Evolutionary conservation across 2,329 filamentous ascomycete species (phyloP).

Genomic region (Camillea tinctor): DNA sequence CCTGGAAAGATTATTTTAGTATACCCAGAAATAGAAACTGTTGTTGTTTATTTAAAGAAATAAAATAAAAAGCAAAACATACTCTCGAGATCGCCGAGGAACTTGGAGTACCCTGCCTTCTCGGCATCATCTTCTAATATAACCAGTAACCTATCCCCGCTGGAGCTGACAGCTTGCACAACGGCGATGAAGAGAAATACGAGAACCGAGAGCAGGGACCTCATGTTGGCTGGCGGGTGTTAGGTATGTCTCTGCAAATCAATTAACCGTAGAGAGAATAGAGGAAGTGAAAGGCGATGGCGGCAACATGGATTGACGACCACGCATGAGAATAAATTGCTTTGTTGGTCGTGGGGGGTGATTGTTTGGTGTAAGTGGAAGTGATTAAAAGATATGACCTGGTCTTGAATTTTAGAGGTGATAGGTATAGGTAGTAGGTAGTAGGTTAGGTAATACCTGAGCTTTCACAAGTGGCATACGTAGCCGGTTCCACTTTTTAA

Average conservation of each 20-base stretch:
- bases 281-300: constrained; percentile 20
- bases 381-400: neutral
- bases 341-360: no score
- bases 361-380: constrained; percentile 2
- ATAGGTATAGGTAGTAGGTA: neutral
- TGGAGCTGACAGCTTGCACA: constrained; percentile 74
- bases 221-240: constrained; percentile 66
- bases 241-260: constrained; percentile 5
- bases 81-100: constrained; percentile 73
- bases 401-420: no score
- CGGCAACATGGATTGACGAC: constrained; percentile 20
- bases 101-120: constrained; percentile 78
- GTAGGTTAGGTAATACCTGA: constrained; percentile 5
- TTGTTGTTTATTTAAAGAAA: no score
- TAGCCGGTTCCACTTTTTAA: constrained; percentile 21
- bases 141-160: constrained; percentile 78
- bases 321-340: constrained; percentile 28
- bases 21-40: neutral
- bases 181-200: constrained; percentile 64
- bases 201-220: constrained; percentile 70
- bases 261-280: constrained; percentile 16
- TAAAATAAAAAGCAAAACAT: constrained; percentile 36
- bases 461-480: constrained; percentile 25
- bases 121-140: constrained; percentile 81
- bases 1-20: no score